Conservation (phyloP, 1,139 yeast genomes). For the Pichia terricola region DNA sequence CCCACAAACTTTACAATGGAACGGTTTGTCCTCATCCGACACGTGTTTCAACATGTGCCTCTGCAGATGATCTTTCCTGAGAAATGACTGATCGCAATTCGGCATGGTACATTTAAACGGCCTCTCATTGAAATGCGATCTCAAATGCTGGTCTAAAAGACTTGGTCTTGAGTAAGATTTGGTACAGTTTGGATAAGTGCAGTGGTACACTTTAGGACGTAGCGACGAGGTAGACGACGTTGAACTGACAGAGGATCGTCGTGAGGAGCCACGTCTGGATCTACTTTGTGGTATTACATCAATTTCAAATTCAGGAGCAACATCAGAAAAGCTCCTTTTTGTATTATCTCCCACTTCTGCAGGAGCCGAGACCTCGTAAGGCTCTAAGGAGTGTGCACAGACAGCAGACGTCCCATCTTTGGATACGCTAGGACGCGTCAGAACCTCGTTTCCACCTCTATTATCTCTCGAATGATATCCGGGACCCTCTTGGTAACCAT, state of each 20-base stretch:
- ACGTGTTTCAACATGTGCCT: conserved; percentile 63
- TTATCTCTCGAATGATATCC: no score
- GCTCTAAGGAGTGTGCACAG: no score
- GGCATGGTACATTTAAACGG: conserved; percentile 55
- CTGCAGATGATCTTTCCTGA: conserved; percentile 68
- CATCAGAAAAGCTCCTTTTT: no score
- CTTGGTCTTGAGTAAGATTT: conserved; percentile 80
- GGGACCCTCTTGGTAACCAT: no score
- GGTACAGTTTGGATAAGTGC: conserved; percentile 56
- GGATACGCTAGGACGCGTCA: no score
- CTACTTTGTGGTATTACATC: no score
- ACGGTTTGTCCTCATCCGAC: conserved; percentile 54
- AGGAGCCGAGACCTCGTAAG: no score
- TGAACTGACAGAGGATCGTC: background rate
- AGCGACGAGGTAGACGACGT: conserved; percentile 9
- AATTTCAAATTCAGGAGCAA: no score
- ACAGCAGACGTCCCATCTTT: no score
- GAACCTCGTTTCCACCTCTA: no score
- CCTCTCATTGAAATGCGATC: conserved; percentile 71
- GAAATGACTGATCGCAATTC: conserved; percentile 56
- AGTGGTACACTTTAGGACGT: conserved; percentile 42
- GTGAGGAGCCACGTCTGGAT: no score
- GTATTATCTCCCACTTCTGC: no score
- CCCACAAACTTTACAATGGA: conserved; percentile 64
- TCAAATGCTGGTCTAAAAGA: conserved; percentile 67